Evolutionary conservation across 768 basidiomycete species (phyloP), one percentile per base, ranked within the genome.

Genomic region (Neoboletus brunneissimus): DNA sequence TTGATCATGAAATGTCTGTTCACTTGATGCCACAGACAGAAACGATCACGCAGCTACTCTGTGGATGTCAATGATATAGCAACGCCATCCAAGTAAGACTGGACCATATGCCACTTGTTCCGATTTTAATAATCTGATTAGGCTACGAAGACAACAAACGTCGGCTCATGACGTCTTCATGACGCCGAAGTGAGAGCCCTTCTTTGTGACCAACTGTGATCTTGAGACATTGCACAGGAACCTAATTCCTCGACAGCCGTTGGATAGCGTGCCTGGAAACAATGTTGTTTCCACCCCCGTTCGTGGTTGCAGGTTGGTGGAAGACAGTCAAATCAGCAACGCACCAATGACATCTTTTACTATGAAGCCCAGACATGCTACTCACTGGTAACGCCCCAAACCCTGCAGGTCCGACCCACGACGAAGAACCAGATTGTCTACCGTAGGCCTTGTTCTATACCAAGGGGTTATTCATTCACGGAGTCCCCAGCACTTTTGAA

Each of bases 41-140:
- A 72, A 55, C 63, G 71, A 51, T 42, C 53, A n/a, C 65, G 55
- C 9, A 67, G 63, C 42, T 31, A 51, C 49, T 71, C 67, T n/a
- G 18, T 51, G 38, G 60, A 59, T 34, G 37, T 37, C 34, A 37
- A 58, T 38, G 46, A 35, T 40, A 11, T 48, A n/a, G 44, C 25
- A 18, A 60, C 63, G 2, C 67, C 65, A 0, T 43, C 41, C 40
- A 71, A 71, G 71, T 72, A 37, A 65, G 63, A 25, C 41, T 41
- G 42, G 15, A 48, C 18, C 11, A 8, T 1, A 29, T 25, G 0
- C 12, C 25, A 23, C 27, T 0, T 5, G 4, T 20, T 16, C 13
- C 0, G 4, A 44, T 40, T 23, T 22, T 35, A 25, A 41, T 32
- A 3, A 9, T 29, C 23, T 34, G 8, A 40, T 15, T 15, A 68